These are phyloP conservation scores for Conoideocrella luteorostrata DNA, from an alignment of 2,329 filamentous ascomycete genomes.

Conservation along the genomic window DNA sequence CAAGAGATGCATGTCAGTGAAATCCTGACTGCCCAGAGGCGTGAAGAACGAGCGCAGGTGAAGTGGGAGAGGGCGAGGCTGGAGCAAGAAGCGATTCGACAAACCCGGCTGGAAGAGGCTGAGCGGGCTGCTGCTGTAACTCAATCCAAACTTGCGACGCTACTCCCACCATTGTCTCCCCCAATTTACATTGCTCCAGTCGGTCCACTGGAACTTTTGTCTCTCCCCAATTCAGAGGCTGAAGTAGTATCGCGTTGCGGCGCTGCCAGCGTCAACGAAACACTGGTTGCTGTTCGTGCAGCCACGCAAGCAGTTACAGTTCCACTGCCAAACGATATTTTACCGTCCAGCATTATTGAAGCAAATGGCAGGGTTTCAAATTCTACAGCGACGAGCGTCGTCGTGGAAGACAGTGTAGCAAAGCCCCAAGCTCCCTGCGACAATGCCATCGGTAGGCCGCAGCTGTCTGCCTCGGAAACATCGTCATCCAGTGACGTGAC, in stretches of 20 bases:
- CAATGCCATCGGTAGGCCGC: no score
- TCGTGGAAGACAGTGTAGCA: no score
- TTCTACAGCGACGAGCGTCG: background rate
- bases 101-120: conserved; percentile 49
- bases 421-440: no score
- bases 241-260: background rate
- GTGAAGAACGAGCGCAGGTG: conserved; percentile 73
- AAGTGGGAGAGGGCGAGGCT: conserved; percentile 89
- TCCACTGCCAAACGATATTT: background rate
- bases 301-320: background rate
- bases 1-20: conserved; percentile 68
- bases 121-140: conserved; percentile 17
- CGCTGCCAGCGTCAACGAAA: background rate
- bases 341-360: background rate
- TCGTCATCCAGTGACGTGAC: conserved; percentile 13
- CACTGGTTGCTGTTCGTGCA: background rate
- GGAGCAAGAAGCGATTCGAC: conserved; percentile 77
- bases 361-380: background rate
- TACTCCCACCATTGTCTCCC: background rate
- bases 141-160: conserved; percentile 9
- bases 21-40: conserved; percentile 67
- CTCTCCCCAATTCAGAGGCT: conserved; percentile 7
- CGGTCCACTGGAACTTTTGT: conserved; percentile 38
- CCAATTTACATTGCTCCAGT: conserved; percentile 29
- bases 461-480: background rate